Conservation (phyloP, 306 rosid genomes). For the Mimosa bimucronata region DNA sequence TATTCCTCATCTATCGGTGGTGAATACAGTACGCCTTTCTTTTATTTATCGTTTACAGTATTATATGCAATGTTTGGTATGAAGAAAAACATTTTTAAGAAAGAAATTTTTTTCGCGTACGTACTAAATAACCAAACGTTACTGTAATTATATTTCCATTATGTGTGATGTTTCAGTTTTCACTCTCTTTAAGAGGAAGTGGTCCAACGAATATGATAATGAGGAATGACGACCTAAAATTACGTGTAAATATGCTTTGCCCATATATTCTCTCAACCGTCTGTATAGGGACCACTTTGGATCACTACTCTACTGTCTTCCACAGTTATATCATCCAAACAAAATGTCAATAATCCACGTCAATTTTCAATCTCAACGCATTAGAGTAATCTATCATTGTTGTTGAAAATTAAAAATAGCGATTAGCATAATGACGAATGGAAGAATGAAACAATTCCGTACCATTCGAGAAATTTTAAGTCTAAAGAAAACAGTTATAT, state of each 20-base stretch:
- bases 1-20: constrained; percentile 22
- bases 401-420: not conserved
- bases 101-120: too few species aligned
- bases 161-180: not conserved
- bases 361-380: not conserved
- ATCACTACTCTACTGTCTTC: not conserved
- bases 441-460: not conserved
- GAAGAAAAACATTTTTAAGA: too few species aligned
- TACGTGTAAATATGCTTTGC: constrained; percentile 20
- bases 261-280: constrained; percentile 28
- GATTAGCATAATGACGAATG: too few species aligned
- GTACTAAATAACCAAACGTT: too few species aligned
- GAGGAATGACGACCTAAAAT: constrained; percentile 40
- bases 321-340: not conserved
- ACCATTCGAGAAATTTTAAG: not conserved
- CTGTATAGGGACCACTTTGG: constrained; percentile 44
- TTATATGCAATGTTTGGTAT: too few species aligned
- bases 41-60: too few species aligned
- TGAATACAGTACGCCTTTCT: too few species aligned
- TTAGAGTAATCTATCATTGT: not conserved
- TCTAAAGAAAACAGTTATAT: not conserved
- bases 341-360: not conserved
- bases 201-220: constrained; percentile 46
- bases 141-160: not conserved
- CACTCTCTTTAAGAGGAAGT: not conserved